These are phyloP conservation scores for Colletotrichum costaricense DNA, from an alignment of 2,329 filamentous ascomycete species.

Conservation along the genomic window DNA sequence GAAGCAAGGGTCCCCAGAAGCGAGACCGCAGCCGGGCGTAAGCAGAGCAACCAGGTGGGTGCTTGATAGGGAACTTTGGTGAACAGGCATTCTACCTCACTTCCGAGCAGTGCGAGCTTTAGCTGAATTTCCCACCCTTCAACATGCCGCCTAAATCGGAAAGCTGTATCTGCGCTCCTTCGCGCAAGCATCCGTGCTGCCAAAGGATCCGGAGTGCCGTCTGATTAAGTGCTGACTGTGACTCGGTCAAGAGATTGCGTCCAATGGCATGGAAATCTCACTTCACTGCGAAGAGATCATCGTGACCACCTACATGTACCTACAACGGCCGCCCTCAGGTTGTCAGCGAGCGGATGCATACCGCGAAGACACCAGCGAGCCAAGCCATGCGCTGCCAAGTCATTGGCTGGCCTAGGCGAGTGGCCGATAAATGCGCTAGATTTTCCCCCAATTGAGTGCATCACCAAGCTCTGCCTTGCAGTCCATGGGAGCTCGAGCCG, in stretches of 20 bases:
- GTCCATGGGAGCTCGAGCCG: too few species aligned
- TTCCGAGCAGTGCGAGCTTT: background rate
- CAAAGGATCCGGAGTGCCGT: background rate
- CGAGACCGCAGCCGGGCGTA: constrained; percentile 25
- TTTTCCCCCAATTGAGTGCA: background rate
- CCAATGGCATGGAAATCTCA: background rate
- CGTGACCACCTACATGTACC: background rate
- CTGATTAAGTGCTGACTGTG: constrained; percentile 13
- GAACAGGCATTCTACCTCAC: background rate
- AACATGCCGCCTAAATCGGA: background rate
- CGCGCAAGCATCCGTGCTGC: background rate
- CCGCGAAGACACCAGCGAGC: background rate
- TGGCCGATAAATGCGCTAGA: background rate
- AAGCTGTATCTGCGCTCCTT: background rate
- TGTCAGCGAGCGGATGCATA: background rate
- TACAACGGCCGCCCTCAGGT: background rate
- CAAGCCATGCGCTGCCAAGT: background rate
- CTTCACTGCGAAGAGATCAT: background rate
- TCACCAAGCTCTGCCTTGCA: background rate
- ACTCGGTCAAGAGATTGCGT: background rate
- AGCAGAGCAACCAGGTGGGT: constrained; percentile 7
- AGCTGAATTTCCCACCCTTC: background rate
- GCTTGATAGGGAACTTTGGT: constrained; percentile 21
- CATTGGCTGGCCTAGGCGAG: background rate
- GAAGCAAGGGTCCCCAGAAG: constrained; percentile 22